A percentile compares a stretch with the other conserved stretches of the same genome.
Conservation (phyloP, 352 stramenopile genomes). For the Globisporangium radiosum region DNA sequence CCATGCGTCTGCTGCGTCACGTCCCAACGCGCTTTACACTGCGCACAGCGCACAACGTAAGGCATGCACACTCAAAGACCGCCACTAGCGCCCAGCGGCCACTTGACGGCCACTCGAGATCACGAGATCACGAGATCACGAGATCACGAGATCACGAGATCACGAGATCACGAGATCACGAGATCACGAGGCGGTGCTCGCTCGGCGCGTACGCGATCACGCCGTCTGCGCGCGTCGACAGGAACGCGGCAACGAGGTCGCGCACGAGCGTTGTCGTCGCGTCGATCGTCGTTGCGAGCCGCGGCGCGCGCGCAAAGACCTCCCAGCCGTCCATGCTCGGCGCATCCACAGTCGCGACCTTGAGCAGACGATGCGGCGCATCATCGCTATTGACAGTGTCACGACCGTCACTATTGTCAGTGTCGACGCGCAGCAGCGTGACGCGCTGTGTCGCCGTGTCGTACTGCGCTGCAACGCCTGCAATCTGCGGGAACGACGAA, state of each 20-base stretch:
- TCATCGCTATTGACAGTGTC: neutral
- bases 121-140: too few relatives aligned
- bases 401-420: too few relatives aligned
- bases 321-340: slow-evolving; percentile 24
- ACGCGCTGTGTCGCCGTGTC: slow-evolving; percentile 4
- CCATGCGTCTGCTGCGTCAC: too few relatives aligned
- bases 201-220: slow-evolving; percentile 18
- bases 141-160: neutral
- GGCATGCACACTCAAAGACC: too few relatives aligned
- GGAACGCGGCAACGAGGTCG: slow-evolving; percentile 25
- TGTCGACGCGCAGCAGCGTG: neutral
- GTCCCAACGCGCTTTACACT: too few relatives aligned
- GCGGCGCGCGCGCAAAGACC: slow-evolving; percentile 19
- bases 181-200: slow-evolving; percentile 16
- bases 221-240: slow-evolving; percentile 5
- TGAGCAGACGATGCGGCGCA: slow-evolving; percentile 12
- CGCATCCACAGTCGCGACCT: slow-evolving; percentile 23
- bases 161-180: too few relatives aligned
- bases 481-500: slow-evolving; percentile 74
- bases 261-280: slow-evolving; percentile 17
- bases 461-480: slow-evolving; percentile 34
- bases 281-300: slow-evolving; percentile 8
- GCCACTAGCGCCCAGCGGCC: too few relatives aligned
- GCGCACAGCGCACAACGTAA: too few relatives aligned
- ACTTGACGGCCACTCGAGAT: too few relatives aligned